Evolutionary conservation across 768 basidiomycete genomes (phyloP).

Genomic region (Phlebiopsis flavidoalba): DNA sequence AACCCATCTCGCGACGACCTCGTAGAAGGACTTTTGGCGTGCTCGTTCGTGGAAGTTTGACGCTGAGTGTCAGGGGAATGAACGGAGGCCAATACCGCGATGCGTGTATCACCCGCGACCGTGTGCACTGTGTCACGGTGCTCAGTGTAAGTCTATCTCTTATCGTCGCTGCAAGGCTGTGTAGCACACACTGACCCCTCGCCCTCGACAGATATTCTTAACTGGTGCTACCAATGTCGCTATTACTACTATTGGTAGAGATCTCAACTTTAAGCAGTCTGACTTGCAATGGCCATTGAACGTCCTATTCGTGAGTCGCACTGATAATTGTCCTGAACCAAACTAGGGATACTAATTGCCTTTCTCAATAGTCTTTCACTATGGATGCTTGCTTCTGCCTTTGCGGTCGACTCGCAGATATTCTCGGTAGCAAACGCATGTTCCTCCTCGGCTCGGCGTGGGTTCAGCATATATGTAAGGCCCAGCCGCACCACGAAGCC

Average conservation of each 20-base stretch:
- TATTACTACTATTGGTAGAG: conserved; percentile 20
- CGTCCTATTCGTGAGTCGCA: conserved; percentile 17
- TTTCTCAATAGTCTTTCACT: conserved; percentile 12
- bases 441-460: conserved; percentile 27
- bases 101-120: conserved; percentile 11
- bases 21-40: too few relatives aligned
- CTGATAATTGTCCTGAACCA: not conserved
- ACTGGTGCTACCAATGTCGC: conserved; percentile 19
- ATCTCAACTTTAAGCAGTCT: conserved; percentile 17
- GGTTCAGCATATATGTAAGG: conserved; percentile 27
- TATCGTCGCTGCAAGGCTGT: not conserved
- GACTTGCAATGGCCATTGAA: conserved; percentile 22
- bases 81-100: not conserved
- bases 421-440: conserved; percentile 20
- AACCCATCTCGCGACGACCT: too few relatives aligned
- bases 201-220: conserved; percentile 14
- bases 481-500: not conserved
- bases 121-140: conserved; percentile 19
- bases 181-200: not conserved
- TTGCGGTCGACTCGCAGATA: conserved; percentile 16
- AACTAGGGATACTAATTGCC: not conserved
- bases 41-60: not conserved
- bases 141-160: conserved; percentile 12
- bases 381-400: conserved; percentile 18
- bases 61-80: conserved; percentile 1